A percentile compares a stretch with the other conserved stretches of the same genome.
phyloP scores from a whole-genome alignment of 225 moss, liverwort and hornwort species.

The Bryum argenteum region DNA sequence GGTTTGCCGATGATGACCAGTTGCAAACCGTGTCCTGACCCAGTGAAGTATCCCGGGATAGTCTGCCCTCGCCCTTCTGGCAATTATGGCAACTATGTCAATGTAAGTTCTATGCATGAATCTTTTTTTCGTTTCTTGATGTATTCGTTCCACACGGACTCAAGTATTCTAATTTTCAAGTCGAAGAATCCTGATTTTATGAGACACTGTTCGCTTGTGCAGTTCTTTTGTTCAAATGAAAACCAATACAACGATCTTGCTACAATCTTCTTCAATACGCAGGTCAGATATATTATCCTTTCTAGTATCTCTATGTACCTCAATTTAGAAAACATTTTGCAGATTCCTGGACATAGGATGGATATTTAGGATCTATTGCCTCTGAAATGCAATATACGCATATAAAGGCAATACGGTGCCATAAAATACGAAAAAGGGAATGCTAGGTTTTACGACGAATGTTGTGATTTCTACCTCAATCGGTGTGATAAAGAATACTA shows the following conservation, averaged over 20 bases:
- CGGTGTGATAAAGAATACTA: not conserved
- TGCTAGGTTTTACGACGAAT: no score
- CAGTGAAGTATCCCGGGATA: conserved; percentile 79
- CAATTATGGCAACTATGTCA: conserved; percentile 94
- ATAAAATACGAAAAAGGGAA: no score
- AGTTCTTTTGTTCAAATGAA: conserved; percentile 88
- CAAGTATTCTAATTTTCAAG: no score
- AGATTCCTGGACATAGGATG: not conserved
- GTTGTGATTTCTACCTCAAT: no score
- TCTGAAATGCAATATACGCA: no score
- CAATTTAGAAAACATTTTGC: not conserved
- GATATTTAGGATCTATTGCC: no score
- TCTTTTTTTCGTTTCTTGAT: no score
- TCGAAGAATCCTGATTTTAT: no score
- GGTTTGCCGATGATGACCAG: conserved; percentile 90
- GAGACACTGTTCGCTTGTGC: conserved; percentile 1
- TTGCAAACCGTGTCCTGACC: conserved; percentile 95
- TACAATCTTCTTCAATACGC: conserved; percentile 98
- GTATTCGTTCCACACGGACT: no score
- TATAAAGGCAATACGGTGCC: no score
- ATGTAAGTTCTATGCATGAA: conserved; percentile 51
- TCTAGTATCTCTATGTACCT: conserved; percentile 5
- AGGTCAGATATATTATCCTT: conserved; percentile 48
- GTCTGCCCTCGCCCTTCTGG: conserved; percentile 83
- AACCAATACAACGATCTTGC: conserved; percentile 97